Conservation (phyloP, 345 rosid genomes). For the Murraya paniculata region DNA sequence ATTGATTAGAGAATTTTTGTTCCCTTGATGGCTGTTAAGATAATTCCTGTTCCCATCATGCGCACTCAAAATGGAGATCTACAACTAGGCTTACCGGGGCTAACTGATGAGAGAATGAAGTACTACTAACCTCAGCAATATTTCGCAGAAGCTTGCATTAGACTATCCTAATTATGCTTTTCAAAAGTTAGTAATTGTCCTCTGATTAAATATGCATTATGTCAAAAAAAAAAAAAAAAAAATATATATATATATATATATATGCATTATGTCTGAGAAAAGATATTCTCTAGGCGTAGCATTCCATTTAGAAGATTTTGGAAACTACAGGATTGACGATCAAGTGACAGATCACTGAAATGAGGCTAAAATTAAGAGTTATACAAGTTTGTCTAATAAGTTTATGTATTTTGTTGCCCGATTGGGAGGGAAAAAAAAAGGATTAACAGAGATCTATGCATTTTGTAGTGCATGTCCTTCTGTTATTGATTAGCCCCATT, state of each 20-base stretch:
- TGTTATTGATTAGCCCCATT: neutral
- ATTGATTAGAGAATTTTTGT: no score
- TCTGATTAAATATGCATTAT: neutral
- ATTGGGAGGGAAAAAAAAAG: no score
- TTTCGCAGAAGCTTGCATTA: neutral
- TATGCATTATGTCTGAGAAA: neutral
- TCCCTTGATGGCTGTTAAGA: no score
- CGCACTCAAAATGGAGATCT: neutral
- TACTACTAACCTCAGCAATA: neutral
- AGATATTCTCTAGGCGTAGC: neutral
- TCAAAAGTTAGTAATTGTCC: neutral
- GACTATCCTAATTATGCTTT: neutral
- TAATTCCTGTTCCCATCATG: neutral
- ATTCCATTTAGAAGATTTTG: neutral
- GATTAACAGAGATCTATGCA: neutral
- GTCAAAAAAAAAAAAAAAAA: no score
- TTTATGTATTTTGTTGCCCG: no score
- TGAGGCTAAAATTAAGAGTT: neutral
- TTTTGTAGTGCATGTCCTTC: neutral
- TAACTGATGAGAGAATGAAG: neutral
- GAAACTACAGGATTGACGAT: neutral
- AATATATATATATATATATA: no score
- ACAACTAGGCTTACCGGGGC: neutral
- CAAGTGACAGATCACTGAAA: neutral
- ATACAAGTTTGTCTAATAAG: neutral